Base-by-base conservation (phyloP, 2,329 filamentous ascomycete genomes). In the Phialemoniopsis sp. region DNA sequence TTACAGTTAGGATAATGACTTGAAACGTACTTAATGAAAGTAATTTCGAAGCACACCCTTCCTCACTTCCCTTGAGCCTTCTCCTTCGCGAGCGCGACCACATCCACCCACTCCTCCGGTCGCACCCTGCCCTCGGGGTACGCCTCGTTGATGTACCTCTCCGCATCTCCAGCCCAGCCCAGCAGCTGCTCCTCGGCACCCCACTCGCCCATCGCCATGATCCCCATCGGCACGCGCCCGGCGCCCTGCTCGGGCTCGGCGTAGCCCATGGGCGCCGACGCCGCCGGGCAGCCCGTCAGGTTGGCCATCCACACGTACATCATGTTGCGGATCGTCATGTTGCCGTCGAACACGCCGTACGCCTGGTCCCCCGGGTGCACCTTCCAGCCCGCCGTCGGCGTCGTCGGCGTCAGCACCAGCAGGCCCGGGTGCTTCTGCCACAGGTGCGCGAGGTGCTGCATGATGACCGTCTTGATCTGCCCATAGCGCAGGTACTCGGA, bases 291-390 rank as follows among this genome's bases (percentile, higher is more conserved):
- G 0, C 90, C 90, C 0, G 73, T 79, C 50, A 89, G 82, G 61
- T 96, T 96, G 7, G 89, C 85, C 29, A 95, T 63, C 76, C 86
- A 95, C 13, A 87, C 81, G 62, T 88, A 95, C 59, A 84, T 79
- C 88, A 95, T 95, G 55, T 78, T 87, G 18, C 76, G 70, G n/a
- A 95, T 67, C 13, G 79, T 82, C 44, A 66, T 70, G 56, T 93
- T 89, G 1, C 74, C 82, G 58, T 96, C 85, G 29, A 74, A 82
- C 48, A 88, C 68, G 3, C 90, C 90, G 52, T 89, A 81, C n/a
- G 66, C 66, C 13, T 80, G 67, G 31, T 86, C 82, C 8, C 67
- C 72, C 2, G 70, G 61, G 10, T 58, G 44, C 17, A 82, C 79
- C 32, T 77, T 76, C 85, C 87, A 94, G 10, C 89, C 89, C 0